These are phyloP conservation scores for Zasmidium angulare DNA, from an alignment of 2,329 filamentous ascomycete genomes.

Conservation along the genomic window DNA sequence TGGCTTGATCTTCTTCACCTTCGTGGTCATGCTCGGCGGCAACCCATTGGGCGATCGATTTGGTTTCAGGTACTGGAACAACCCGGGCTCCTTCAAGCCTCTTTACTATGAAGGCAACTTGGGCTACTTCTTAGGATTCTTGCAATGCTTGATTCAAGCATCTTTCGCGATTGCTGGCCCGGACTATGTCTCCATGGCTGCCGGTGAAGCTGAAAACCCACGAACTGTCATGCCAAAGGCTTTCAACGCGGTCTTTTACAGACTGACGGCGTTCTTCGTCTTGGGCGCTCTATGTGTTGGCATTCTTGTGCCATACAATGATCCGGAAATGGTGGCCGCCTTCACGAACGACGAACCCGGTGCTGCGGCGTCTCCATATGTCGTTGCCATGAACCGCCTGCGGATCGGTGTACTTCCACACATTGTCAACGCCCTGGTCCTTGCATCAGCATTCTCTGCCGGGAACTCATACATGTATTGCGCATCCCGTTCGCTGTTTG, in stretches of 20 bases:
- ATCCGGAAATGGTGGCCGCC: conserved; percentile 60
- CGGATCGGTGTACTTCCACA: conserved; percentile 64
- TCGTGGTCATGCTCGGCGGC: conserved; percentile 76
- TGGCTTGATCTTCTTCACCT: conserved; percentile 72
- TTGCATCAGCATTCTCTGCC: conserved; percentile 64
- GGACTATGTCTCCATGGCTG: conserved; percentile 65
- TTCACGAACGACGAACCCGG: conserved; percentile 51
- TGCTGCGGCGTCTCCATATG: conserved; percentile 58
- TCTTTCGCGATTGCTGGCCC: conserved; percentile 68
- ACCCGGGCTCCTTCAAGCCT: conserved; percentile 62
- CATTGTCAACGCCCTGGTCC: conserved; percentile 68
- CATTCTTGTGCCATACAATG: conserved; percentile 68
- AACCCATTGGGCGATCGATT: conserved; percentile 71
- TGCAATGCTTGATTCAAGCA: conserved; percentile 71
- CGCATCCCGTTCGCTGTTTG: conserved; percentile 64
- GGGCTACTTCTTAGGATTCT: conserved; percentile 73
- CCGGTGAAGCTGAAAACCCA: conserved; percentile 71
- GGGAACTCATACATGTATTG: conserved; percentile 69
- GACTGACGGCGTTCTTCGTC: conserved; percentile 73
- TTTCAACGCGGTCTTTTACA: conserved; percentile 77
- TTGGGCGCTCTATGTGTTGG: conserved; percentile 71
- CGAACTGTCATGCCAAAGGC: conserved; percentile 69
- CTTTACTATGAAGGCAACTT: conserved; percentile 61
- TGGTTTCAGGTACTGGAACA: conserved; percentile 68
- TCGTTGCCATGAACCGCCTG: conserved; percentile 60